These are phyloP conservation scores for Podila verticillata DNA, from an alignment of 192 early-diverging fungal species.

Conservation along the genomic window DNA sequence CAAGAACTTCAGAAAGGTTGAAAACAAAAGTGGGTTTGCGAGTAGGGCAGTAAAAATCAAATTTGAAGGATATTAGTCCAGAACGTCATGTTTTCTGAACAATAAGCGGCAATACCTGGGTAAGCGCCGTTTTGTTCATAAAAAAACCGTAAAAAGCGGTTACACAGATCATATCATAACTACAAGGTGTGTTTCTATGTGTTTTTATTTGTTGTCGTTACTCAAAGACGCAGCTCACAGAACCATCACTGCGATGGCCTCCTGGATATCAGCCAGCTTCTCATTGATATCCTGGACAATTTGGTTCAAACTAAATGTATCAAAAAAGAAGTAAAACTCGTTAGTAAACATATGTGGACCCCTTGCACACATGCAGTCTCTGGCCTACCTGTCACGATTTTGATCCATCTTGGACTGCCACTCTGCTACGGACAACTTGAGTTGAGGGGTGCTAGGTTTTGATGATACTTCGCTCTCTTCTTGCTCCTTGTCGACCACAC, in stretches of 20 bases:
- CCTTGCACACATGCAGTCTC: not conserved
- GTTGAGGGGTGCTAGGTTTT: not conserved
- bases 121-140: no score
- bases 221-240: conserved; percentile 5
- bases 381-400: conserved; percentile 29
- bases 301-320: conserved; percentile 24
- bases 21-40: conserved; percentile 1
- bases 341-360: not conserved
- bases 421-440: conserved; percentile 25
- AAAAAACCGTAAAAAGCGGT: no score
- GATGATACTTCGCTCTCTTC: not conserved
- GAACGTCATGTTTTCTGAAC: no score
- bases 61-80: no score
- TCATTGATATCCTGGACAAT: conserved; percentile 41
- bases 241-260: conserved; percentile 38
- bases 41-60: not conserved
- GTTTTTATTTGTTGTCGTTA: not conserved
- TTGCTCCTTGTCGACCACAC: conserved; percentile 9
- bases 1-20: not conserved
- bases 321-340: not conserved
- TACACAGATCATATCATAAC: not conserved
- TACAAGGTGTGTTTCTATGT: not conserved
- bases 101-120: no score
- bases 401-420: conserved; percentile 35
- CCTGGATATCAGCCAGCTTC: conserved; percentile 44